These are phyloP conservation scores for Fusarium brevicatenulatum DNA, from an alignment of 2,329 filamentous ascomycete species.

Conservation along the genomic window DNA sequence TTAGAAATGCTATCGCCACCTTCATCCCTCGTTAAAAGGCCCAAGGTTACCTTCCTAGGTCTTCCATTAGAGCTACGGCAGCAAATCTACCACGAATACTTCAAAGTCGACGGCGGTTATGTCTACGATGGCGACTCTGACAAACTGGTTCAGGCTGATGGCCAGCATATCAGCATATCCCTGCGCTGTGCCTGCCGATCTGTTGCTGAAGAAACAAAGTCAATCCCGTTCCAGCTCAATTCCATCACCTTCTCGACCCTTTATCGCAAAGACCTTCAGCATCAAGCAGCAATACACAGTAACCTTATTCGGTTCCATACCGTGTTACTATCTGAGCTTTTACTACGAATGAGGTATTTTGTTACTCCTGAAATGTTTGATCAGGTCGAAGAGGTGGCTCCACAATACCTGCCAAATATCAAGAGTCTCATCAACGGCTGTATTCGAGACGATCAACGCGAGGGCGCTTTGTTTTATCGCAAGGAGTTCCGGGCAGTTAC, in stretches of 20 bases:
- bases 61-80: not conserved
- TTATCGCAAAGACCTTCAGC: not conserved
- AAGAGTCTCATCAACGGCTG: not conserved
- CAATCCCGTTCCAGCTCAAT: not conserved
- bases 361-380: not conserved
- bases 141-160: not conserved
- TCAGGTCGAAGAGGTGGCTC: accelerated
- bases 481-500: not conserved
- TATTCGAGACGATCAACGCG: too few species aligned
- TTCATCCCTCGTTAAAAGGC: not conserved
- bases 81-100: not conserved
- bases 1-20: not conserved
- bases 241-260: not conserved
- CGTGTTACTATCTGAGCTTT: accelerated
- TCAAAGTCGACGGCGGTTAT: not conserved
- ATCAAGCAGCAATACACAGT: not conserved
- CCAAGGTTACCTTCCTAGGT: accelerated
- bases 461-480: too few species aligned
- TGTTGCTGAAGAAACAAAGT: not conserved
- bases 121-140: not conserved
- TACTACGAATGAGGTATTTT: accelerated
- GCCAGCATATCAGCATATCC: not conserved
- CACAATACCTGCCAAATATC: accelerated
- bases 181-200: not conserved
- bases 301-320: not conserved